Conservation (phyloP, 225 moss, liverwort and hornwort genomes). For the Polytrichum formosum region DNA sequence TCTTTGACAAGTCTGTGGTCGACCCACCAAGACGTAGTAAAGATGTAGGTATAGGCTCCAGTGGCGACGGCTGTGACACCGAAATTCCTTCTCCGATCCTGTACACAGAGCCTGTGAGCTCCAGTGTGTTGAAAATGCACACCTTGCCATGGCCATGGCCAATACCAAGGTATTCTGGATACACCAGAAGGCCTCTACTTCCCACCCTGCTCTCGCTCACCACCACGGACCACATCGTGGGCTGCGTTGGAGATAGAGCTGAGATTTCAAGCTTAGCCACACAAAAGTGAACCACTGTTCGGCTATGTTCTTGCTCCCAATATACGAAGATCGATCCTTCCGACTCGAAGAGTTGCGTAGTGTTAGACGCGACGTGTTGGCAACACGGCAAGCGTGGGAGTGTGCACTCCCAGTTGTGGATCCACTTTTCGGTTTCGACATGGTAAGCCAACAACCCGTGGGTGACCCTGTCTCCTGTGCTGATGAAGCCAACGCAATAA, state of each 20-base stretch:
- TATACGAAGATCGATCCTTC: not conserved
- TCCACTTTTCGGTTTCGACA: constrained; percentile 9
- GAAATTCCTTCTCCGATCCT: no score
- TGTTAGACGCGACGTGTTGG: not conserved
- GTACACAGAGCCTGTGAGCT: not conserved
- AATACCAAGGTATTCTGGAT: not conserved
- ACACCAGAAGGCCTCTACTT: not conserved
- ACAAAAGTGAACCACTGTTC: not conserved
- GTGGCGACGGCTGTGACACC: no score
- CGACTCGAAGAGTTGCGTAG: not conserved
- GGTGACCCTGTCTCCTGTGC: not conserved
- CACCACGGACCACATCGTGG: no score
- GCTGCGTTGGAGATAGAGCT: no score
- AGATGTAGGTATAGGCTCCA: no score
- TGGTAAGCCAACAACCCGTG: constrained; percentile 17
- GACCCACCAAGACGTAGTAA: no score
- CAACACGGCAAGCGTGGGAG: not conserved
- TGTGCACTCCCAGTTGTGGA: constrained; percentile 13
- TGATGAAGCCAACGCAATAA: constrained; percentile 23
- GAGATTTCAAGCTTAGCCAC: not conserved
- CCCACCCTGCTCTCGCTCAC: not conserved
- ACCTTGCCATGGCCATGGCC: not conserved
- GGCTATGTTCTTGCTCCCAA: not conserved
- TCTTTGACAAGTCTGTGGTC: no score
- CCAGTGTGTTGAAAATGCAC: not conserved